Percentiles rank a stretch among this genome's conserved stretches.
Evolutionary conservation across 1,139 yeast genomes (phyloP).

Genomic region (Yamadazyma membranifaciens): DNA sequence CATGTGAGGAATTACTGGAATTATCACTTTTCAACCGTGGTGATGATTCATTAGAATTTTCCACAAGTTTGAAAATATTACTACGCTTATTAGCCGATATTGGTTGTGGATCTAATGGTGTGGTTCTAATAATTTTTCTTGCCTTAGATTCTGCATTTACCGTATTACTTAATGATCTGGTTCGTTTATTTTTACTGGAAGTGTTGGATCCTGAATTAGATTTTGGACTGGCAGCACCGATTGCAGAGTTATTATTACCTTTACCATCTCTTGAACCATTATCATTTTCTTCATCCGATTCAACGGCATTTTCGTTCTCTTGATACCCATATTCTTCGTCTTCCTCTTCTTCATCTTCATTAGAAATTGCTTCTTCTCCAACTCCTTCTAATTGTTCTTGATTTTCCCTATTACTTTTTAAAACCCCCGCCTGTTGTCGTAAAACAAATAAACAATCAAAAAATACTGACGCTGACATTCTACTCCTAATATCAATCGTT

Average conservation of each 20-base stretch:
- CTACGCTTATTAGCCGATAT: conserved; percentile 46
- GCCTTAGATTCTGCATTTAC: conserved; percentile 69
- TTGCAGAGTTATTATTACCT: background rate
- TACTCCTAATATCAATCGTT: conserved; percentile 63
- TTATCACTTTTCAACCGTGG: conserved; percentile 15
- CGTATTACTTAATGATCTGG: conserved; percentile 51
- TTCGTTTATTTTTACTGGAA: conserved; percentile 32
- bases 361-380: conserved; percentile 11
- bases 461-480: conserved; percentile 91
- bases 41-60: conserved; percentile 32
- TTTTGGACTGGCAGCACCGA: conserved; percentile 20
- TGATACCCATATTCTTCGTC: conserved; percentile 23
- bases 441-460: conserved; percentile 85
- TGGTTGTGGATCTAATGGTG: conserved; percentile 82
- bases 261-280: conserved; percentile 6
- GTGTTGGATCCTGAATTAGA: conserved; percentile 40
- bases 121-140: conserved; percentile 68
- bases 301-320: conserved; percentile 22
- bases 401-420: conserved; percentile 43
- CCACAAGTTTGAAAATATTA: conserved; percentile 38
- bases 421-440: conserved; percentile 85
- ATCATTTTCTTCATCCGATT: conserved; percentile 24
- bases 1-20: conserved; percentile 2
- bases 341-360: conserved; percentile 22
- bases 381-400: conserved; percentile 21